A percentile compares a stretch with the other conserved stretches of the same genome.
Conservation (phyloP, 306 rosid genomes). For the Acacia crassicarpa region DNA sequence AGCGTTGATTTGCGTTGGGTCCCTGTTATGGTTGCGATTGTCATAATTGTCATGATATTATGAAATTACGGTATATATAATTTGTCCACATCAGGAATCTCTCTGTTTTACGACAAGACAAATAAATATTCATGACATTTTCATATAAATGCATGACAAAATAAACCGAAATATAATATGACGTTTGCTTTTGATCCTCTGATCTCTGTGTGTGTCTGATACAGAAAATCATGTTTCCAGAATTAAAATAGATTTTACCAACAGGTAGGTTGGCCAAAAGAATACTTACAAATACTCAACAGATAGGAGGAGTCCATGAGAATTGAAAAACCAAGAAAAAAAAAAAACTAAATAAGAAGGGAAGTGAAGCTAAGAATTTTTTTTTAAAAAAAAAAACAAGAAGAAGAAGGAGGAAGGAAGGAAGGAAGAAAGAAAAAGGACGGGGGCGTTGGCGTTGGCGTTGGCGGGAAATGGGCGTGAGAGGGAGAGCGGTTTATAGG, state of each 20-base stretch:
- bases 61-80: background rate
- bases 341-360: too few species aligned
- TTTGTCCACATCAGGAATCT: constrained; percentile 39
- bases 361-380: too few species aligned
- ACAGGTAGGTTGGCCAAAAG: too few species aligned
- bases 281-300: too few species aligned
- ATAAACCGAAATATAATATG: background rate
- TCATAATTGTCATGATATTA: background rate
- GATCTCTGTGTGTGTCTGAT: too few species aligned
- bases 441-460: background rate
- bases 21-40: background rate
- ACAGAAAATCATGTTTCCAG: background rate
- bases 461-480: constrained; percentile 54
- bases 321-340: too few species aligned
- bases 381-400: too few species aligned
- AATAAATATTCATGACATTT: constrained; percentile 32
- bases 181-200: too few species aligned
- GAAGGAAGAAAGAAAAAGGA: too few species aligned
- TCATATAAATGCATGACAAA: background rate
- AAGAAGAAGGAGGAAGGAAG: too few species aligned
- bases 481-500: constrained; percentile 40
- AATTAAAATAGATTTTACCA: background rate
- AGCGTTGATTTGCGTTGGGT: background rate
- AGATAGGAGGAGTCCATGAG: too few species aligned
- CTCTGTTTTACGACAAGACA: constrained; percentile 36